A percentile compares a stretch with the other conserved stretches of the same genome.
phyloP scores from a whole-genome alignment of 441 rosid species.

The Raphanus hybrid region DNA sequence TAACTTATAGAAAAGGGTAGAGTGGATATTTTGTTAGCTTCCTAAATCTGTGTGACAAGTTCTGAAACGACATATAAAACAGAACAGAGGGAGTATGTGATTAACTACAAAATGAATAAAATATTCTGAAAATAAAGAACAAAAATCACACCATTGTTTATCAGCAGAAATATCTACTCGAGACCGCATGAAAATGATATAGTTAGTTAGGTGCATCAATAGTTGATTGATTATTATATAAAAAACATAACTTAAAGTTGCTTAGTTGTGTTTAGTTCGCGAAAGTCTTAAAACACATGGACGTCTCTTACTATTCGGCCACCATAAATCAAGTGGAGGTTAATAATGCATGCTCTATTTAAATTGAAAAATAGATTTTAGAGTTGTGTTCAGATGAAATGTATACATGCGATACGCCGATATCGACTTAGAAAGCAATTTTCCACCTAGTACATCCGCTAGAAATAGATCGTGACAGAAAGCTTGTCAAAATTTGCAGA shows the following conservation, averaged over 20 bases:
- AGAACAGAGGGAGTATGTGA: not conserved
- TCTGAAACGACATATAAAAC: no score
- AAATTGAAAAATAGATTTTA: not conserved
- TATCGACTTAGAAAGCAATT: constrained; percentile 4
- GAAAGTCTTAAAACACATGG: not conserved
- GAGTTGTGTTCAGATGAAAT: not conserved
- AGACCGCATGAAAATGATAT: not conserved
- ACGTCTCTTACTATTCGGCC: not conserved
- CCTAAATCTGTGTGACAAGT: no score
- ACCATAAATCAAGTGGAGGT: not conserved
- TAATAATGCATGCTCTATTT: not conserved
- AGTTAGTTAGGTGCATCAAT: not conserved
- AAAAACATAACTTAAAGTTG: not conserved
- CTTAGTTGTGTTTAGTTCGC: not conserved
- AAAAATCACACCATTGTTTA: not conserved
- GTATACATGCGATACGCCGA: not conserved
- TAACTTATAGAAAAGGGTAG: no score
- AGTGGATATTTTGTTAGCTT: no score
- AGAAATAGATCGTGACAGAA: not conserved
- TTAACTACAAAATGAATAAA: not conserved
- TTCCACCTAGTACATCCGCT: not conserved
- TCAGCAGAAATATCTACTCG: not conserved
- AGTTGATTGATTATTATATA: not conserved
- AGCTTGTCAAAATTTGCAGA: not conserved
- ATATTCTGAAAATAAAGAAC: not conserved